Evolutionary conservation across 2,329 filamentous ascomycete genomes (phyloP), one percentile per base, ranked within the genome.

Genomic region (Fusarium tupiense): DNA sequence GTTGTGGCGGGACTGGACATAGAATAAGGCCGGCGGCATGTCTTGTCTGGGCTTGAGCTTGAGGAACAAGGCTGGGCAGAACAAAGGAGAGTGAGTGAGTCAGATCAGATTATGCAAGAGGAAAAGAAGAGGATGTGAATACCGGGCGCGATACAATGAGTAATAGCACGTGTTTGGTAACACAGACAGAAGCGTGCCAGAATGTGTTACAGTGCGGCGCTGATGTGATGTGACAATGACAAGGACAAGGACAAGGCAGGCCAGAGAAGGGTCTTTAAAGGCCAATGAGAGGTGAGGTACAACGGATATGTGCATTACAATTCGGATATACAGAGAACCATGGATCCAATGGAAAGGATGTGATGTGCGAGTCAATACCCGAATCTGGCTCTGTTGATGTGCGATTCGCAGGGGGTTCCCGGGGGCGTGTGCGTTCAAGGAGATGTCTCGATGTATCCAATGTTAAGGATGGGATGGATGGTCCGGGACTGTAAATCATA

Each of bases 271-370:
- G 52, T 12, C 26, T 56, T 33, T 33, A 29, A 47, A 69, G 47
- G 66, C 52, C 67, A 70, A 54, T 65, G 20, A 49, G 52, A 50
- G 37, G 35, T 40, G 44, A 29, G 43, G 43, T 29, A 31, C 43
- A 59, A 50, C 56, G 41, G 56, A 59, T 50, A 59, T 37, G 56
- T 37, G 31, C 41, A 37, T 33, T 29, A 17, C 31, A 56, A 46
- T 37, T 59, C 41, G 41, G 56, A 59, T 59, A 59, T 59, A 59
- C 41, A 35, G 20, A 37, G 26, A 60, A 63, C 19, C 61, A 26
- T 38, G 37, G 41, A 70, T 29, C 67, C 67, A 70, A 70, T 70
- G 59, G 41, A 58, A 69, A 69, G 47, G 50, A 59, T 46, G 46
- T 37, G 46, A 44, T 58, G 50, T 26, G 37, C 65, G 37, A 57